phyloP scores from a whole-genome alignment of 2,329 filamentous ascomycete species.

The Sphaerostilbella broomeana region DNA sequence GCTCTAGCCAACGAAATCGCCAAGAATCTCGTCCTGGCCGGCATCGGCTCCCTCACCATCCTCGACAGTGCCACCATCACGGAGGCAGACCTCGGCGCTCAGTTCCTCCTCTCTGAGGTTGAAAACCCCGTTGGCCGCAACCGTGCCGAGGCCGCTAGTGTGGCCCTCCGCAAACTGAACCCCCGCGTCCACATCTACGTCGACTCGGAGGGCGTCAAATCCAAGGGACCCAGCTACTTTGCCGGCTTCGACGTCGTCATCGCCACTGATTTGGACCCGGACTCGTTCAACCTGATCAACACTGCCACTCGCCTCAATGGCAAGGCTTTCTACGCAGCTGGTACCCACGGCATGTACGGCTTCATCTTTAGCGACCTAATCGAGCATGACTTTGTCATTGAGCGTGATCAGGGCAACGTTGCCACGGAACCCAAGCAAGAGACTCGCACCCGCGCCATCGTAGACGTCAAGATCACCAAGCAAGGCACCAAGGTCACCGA shows the following conservation, averaged over 20 bases:
- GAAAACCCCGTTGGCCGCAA: constrained; percentile 70
- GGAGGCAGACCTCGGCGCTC: constrained; percentile 71
- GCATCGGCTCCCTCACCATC: constrained; percentile 83
- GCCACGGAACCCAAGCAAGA: constrained; percentile 56
- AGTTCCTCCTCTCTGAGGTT: constrained; percentile 66
- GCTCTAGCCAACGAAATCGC: constrained; percentile 90
- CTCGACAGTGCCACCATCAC: constrained; percentile 70
- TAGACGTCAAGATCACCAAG: constrained; percentile 63
- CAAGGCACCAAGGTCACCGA: constrained; percentile 67
- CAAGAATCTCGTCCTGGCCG: constrained; percentile 93
- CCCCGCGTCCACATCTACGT: constrained; percentile 73
- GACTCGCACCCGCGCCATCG: constrained; percentile 68
- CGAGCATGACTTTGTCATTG: constrained; percentile 81
- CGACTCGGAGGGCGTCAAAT: constrained; percentile 60
- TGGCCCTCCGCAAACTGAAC: constrained; percentile 79
- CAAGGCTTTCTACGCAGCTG: constrained; percentile 82
- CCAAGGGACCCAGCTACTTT: constrained; percentile 69
- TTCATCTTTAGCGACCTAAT: constrained; percentile 94
- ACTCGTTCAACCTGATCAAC: constrained; percentile 72
- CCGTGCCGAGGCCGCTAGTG: constrained; percentile 72
- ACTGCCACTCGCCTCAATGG: constrained; percentile 72
- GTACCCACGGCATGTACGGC: constrained; percentile 83
- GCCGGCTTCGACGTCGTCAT: constrained; percentile 77
- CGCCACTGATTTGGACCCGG: constrained; percentile 77
- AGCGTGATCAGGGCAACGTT: constrained; percentile 75